Percentiles rank a stretch among this genome's conserved stretches.
Conservation (phyloP, 192 early-diverging fungal genomes). For the Coemansia sp. region DNA sequence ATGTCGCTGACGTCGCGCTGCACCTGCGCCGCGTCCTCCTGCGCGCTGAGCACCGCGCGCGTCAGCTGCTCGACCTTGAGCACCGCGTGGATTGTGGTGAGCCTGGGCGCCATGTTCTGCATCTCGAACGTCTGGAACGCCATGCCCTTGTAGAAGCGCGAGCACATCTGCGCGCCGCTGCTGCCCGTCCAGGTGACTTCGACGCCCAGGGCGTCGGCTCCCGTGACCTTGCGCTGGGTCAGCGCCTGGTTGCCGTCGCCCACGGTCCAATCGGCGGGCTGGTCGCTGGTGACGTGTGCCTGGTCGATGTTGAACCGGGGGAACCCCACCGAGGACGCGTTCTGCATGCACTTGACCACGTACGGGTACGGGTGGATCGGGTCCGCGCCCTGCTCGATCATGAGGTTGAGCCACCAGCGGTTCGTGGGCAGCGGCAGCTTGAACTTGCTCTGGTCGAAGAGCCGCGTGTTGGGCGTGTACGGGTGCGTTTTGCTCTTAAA, state of each 20-base stretch:
- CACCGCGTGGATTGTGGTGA: slow-evolving; percentile 47
- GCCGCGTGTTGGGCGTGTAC: slow-evolving; percentile 24
- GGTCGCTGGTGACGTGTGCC: slow-evolving; percentile 18
- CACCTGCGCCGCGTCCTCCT: background rate
- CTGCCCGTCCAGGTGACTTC: slow-evolving; percentile 34
- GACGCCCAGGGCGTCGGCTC: slow-evolving; percentile 42
- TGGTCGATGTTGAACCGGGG: slow-evolving; percentile 19
- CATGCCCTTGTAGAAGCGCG: slow-evolving; percentile 54
- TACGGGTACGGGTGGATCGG: slow-evolving; percentile 53
- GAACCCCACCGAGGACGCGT: slow-evolving; percentile 26
- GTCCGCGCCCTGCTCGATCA: slow-evolving; percentile 29
- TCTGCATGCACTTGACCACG: slow-evolving; percentile 25
- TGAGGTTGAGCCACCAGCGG: slow-evolving; percentile 53
- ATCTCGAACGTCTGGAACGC: slow-evolving; percentile 50
- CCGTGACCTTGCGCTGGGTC: slow-evolving; percentile 30
- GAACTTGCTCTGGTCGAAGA: slow-evolving; percentile 18
- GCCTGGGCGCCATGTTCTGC: slow-evolving; percentile 19
- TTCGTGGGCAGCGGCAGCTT: slow-evolving; percentile 41
- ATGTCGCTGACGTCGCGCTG: slow-evolving; percentile 9
- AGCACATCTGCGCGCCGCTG: slow-evolving; percentile 19
- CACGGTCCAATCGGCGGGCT: slow-evolving; percentile 28
- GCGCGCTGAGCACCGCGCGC: slow-evolving; percentile 23
- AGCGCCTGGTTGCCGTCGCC: slow-evolving; percentile 14
- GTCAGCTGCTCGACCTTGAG: slow-evolving; percentile 16
- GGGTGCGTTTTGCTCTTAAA: slow-evolving; percentile 13